These are phyloP conservation scores for Monilinia fructicola DNA, from an alignment of 2,329 filamentous ascomycete genomes.

Conservation along the genomic window DNA sequence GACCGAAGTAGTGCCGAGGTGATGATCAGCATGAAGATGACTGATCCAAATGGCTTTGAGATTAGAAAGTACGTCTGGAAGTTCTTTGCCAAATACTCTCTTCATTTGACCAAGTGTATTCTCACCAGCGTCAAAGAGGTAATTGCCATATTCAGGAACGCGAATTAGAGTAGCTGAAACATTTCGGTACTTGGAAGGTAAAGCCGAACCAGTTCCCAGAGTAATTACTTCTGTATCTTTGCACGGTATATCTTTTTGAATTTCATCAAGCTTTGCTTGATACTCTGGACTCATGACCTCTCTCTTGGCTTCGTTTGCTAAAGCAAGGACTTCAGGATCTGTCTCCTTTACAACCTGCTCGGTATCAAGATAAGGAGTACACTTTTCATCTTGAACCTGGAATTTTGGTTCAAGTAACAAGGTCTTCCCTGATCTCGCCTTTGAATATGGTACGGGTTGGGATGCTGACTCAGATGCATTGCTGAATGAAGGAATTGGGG, in stretches of 20 bases:
- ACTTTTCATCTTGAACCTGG: constrained; percentile 46
- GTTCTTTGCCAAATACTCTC: constrained; percentile 67
- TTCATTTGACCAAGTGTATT: constrained; percentile 85
- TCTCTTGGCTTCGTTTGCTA: constrained; percentile 52
- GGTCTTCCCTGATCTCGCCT: constrained; percentile 32
- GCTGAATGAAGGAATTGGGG: constrained; percentile 66
- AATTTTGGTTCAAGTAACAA: constrained; percentile 37
- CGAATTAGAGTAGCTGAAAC: constrained; percentile 85
- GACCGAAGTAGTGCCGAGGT: constrained; percentile 80
- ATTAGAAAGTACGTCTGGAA: constrained; percentile 71
- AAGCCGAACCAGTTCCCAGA: constrained; percentile 85
- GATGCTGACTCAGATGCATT: constrained; percentile 31
- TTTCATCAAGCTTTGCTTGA: constrained; percentile 49
- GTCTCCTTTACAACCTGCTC: constrained; percentile 45
- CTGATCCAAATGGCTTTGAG: constrained; percentile 88
- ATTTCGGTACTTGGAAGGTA: constrained; percentile 92
- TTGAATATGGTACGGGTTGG: constrained; percentile 27
- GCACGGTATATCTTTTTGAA: constrained; percentile 66
- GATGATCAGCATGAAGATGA: constrained; percentile 94
- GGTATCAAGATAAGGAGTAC: constrained; percentile 52
- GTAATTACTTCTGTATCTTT: constrained; percentile 80
- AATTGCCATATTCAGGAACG: constrained; percentile 82
- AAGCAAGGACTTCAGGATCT: constrained; percentile 48
- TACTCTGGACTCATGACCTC: constrained; percentile 48
- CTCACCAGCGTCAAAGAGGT: constrained; percentile 89